These are phyloP conservation scores for Cercospora brassicicola DNA, from an alignment of 2,329 filamentous ascomycete genomes.

Conservation along the genomic window DNA sequence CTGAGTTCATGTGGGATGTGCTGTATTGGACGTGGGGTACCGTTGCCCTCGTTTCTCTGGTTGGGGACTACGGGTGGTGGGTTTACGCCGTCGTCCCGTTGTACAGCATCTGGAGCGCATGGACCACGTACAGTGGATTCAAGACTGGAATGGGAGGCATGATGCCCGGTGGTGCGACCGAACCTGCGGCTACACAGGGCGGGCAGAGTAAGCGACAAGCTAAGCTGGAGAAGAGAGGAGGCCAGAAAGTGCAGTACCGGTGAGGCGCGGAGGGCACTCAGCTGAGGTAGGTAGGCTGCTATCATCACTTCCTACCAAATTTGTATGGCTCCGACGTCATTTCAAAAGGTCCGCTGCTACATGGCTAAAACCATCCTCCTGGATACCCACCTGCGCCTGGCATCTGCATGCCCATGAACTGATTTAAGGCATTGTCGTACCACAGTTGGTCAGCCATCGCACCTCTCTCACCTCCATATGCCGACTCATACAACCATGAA, in stretches of 20 bases:
- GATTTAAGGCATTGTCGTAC: not conserved
- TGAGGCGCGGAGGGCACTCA: constrained; percentile 27
- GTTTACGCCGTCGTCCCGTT: constrained; percentile 54
- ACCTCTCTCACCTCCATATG: not conserved
- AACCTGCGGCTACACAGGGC: constrained; percentile 28
- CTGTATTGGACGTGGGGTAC: constrained; percentile 91
- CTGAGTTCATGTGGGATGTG: constrained; percentile 97
- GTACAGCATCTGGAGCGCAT: constrained; percentile 50
- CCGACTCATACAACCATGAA: not conserved
- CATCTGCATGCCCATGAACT: constrained; percentile 12
- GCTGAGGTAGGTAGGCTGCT: not conserved
- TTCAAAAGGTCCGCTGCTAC: not conserved
- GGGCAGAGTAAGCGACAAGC: constrained; percentile 51
- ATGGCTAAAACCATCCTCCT: not conserved
- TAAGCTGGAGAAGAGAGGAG: constrained; percentile 55
- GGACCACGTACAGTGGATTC: constrained; percentile 49
- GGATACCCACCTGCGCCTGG: constrained; percentile 2
- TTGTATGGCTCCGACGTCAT: not conserved
- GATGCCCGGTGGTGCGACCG: constrained; percentile 42
- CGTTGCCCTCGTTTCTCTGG: constrained; percentile 67
- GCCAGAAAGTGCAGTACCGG: constrained; percentile 51
- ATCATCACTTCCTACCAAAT: not conserved
- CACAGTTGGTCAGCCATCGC: not conserved
- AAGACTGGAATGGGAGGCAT: constrained; percentile 45
- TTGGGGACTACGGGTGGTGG: constrained; percentile 80